Conservation (phyloP, 2,329 filamentous ascomycete species). For the Fusarium marasasianum region DNA sequence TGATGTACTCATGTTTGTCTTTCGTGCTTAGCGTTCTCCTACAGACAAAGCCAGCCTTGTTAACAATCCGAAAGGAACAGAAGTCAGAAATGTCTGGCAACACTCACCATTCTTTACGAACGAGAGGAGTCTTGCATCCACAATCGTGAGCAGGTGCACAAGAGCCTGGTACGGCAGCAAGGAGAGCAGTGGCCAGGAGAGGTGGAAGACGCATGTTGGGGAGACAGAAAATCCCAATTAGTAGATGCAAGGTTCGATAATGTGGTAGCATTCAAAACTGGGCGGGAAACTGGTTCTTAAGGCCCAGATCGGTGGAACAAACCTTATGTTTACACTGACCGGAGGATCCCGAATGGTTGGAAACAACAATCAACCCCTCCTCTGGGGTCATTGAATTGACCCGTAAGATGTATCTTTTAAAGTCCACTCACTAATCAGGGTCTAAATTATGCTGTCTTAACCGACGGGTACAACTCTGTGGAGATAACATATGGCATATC, state of each 20-base stretch:
- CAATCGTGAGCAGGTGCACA: background rate
- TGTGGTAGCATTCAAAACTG: background rate
- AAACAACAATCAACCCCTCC: background rate
- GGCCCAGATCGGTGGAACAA: background rate
- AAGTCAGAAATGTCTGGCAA: rapidly evolving
- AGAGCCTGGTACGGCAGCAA: rapidly evolving
- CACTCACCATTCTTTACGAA: background rate
- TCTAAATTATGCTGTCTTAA: background rate
- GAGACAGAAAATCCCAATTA: background rate
- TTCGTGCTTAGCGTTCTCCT: background rate
- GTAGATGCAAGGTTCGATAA: rapidly evolving
- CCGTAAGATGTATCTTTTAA: rapidly evolving
- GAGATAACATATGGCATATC: background rate
- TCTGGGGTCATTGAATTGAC: too few relatives aligned
- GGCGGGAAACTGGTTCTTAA: background rate
- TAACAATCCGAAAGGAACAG: rapidly evolving
- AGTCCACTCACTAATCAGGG: background rate
- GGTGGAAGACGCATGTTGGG: rapidly evolving
- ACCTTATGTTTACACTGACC: background rate
- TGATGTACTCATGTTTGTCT: background rate
- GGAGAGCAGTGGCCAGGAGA: rapidly evolving
- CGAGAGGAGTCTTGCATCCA: background rate
- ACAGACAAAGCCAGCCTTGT: background rate
- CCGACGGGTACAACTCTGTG: rapidly evolving
- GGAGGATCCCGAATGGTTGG: background rate